Evolutionary conservation across 1,284 basidiomycete species (phyloP).

Genomic region (Meripilus lineatus): DNA sequence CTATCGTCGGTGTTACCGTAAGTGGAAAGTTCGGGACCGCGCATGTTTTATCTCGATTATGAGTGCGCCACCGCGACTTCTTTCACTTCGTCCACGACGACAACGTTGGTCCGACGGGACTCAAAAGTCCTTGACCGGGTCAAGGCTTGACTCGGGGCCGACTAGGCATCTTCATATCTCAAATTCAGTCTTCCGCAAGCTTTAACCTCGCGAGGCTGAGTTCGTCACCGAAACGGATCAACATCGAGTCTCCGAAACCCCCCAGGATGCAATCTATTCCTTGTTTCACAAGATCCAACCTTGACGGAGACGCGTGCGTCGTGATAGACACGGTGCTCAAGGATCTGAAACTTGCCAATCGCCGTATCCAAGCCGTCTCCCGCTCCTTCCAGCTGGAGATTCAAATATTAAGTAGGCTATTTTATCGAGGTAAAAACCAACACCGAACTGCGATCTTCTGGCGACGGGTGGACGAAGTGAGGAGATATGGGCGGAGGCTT

Average conservation of each 20-base stretch:
- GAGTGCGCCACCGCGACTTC: too few relatives aligned
- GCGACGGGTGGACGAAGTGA: slow-evolving; percentile 57
- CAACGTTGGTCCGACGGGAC: too few relatives aligned
- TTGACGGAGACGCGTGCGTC: too few relatives aligned
- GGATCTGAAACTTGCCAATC: slow-evolving; percentile 47
- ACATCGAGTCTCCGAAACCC: too few relatives aligned
- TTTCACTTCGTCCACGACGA: too few relatives aligned
- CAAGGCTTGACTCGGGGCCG: too few relatives aligned
- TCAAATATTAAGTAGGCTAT: slow-evolving; percentile 58
- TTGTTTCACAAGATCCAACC: background rate
- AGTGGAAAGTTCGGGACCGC: too few relatives aligned
- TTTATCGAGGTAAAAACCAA: slow-evolving; percentile 79
- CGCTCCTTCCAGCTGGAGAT: slow-evolving; percentile 48
- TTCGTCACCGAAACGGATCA: background rate
- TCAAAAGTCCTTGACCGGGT: too few relatives aligned
- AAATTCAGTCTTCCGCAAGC: too few relatives aligned
- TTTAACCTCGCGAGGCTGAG: background rate
- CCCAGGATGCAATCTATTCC: background rate
- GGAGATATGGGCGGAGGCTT: slow-evolving; percentile 50
- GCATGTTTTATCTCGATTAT: too few relatives aligned
- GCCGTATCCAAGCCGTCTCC: slow-evolving; percentile 43
- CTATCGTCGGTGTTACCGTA: too few relatives aligned
- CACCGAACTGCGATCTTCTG: slow-evolving; percentile 70
- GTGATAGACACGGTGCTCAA: slow-evolving; percentile 62
- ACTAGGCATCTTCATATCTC: too few relatives aligned